Conservation (phyloP, 192 early-diverging fungal species). For the Umbelopsis sp. region DNA sequence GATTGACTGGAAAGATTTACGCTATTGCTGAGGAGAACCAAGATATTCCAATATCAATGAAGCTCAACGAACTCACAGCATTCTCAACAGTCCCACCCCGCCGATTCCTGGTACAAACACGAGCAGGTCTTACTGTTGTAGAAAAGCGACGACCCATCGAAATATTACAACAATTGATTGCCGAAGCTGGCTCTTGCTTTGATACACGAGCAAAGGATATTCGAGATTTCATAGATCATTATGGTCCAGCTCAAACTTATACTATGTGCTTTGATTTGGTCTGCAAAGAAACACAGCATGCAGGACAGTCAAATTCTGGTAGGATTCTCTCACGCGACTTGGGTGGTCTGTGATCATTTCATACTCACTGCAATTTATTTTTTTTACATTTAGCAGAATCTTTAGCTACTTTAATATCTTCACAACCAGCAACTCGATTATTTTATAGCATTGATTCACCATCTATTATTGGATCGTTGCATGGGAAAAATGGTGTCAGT, state of each 20-base stretch:
- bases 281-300: background rate
- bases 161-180: slow-evolving; percentile 63
- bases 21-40: slow-evolving; percentile 66
- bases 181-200: slow-evolving; percentile 34
- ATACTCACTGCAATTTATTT: background rate
- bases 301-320: background rate
- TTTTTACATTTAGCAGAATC: background rate
- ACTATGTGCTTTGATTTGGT: slow-evolving; percentile 82
- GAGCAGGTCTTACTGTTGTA: slow-evolving; percentile 67
- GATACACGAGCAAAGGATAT: slow-evolving; percentile 9
- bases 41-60: slow-evolving; percentile 29
- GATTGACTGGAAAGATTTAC: slow-evolving; percentile 82
- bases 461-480: background rate
- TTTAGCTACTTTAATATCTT: background rate
- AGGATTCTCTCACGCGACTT: background rate
- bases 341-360: background rate
- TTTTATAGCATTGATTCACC: slow-evolving; percentile 41
- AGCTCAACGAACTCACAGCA: slow-evolving; percentile 68
- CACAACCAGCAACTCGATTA: slow-evolving; percentile 16
- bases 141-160: slow-evolving; percentile 81
- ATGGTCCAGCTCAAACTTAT: slow-evolving; percentile 70
- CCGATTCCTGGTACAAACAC: slow-evolving; percentile 74
- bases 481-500: slow-evolving; percentile 40
- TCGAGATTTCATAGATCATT: slow-evolving; percentile 49
- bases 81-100: slow-evolving; percentile 59